Percentiles rank a stretch among this genome's conserved stretches.
Evolutionary conservation across 2,329 filamentous ascomycete genomes (phyloP).

Genomic region (Pseudomassariella vexata): DNA sequence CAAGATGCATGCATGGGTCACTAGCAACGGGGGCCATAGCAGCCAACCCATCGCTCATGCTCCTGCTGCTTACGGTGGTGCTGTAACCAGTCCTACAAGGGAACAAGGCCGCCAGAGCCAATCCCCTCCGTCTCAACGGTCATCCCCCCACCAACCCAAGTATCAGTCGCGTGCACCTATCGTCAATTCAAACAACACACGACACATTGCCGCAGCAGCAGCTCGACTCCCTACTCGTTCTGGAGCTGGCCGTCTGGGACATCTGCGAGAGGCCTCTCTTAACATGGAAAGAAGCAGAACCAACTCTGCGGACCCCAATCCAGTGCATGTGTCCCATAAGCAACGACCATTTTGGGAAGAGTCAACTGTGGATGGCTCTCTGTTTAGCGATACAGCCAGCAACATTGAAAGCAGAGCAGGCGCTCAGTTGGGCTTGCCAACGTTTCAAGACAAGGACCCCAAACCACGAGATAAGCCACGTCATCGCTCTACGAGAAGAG

Average conservation of each 20-base stretch:
- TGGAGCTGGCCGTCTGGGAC: conserved; percentile 13
- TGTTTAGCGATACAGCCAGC: conserved; percentile 26
- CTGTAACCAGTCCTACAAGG: conserved; percentile 15
- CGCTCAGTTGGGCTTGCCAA: conserved; percentile 15
- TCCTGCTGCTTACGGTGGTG: conserved; percentile 14
- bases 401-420: conserved; percentile 20
- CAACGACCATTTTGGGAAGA: conserved; percentile 25
- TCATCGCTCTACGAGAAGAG: conserved; percentile 16
- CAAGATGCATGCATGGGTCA: conserved; percentile 28
- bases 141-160: conserved; percentile 14
- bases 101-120: conserved; percentile 14
- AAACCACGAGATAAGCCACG: conserved; percentile 18
- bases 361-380: conserved; percentile 25
- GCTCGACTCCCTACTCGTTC: conserved; percentile 13
- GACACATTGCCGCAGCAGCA: conserved; percentile 14
- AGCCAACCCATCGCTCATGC: too few relatives aligned
- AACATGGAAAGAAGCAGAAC: conserved; percentile 14
- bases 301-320: conserved; percentile 17
- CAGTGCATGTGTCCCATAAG: conserved; percentile 13
- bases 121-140: conserved; percentile 9
- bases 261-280: conserved; percentile 18
- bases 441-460: conserved; percentile 12
- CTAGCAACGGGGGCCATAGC: conserved; percentile 19
- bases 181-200: conserved; percentile 20
- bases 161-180: conserved; percentile 20